phyloP scores from a whole-genome alignment of 73 alveolate species.

The Breviolum minutum region DNA sequence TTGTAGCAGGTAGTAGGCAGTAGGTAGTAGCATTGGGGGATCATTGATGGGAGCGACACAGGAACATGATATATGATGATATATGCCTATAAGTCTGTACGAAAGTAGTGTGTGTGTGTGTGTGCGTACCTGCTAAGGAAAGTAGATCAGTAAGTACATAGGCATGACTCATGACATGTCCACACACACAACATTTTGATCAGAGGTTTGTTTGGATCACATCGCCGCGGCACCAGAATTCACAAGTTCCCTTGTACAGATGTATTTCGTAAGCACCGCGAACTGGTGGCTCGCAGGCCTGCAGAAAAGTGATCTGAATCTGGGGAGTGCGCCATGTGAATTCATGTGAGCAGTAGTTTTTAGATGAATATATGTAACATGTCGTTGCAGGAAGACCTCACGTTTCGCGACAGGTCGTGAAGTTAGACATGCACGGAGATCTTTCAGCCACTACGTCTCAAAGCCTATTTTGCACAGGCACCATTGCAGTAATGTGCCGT shows the following conservation, averaged over 20 bases:
- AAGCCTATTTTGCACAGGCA: too few relatives aligned
- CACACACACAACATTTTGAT: too few relatives aligned
- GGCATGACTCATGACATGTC: too few relatives aligned
- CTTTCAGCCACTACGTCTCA: not conserved
- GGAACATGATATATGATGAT: not conserved
- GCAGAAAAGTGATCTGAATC: not conserved
- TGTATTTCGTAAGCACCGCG: not conserved
- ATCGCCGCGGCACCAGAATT: constrained; percentile 6
- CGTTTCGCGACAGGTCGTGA: too few relatives aligned
- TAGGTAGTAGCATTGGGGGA: not conserved
- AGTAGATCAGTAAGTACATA: too few relatives aligned
- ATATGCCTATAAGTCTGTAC: too few relatives aligned
- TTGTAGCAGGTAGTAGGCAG: not conserved
- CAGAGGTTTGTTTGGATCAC: not conserved
- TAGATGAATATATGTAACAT: too few relatives aligned
- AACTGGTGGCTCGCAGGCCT: constrained; percentile 16
- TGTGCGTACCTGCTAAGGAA: too few relatives aligned
- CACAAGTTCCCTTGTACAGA: constrained; percentile 32
- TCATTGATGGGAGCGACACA: not conserved
- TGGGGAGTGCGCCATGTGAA: not conserved
- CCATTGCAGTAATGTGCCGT: too few relatives aligned
- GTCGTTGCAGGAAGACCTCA: too few relatives aligned
- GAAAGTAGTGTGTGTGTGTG: too few relatives aligned
- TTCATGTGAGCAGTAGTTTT: not conserved
- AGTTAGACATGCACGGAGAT: not conserved